phyloP scores from a whole-genome alignment of 768 basidiomycete genomes.

The Leccinum rimulosum region DNA sequence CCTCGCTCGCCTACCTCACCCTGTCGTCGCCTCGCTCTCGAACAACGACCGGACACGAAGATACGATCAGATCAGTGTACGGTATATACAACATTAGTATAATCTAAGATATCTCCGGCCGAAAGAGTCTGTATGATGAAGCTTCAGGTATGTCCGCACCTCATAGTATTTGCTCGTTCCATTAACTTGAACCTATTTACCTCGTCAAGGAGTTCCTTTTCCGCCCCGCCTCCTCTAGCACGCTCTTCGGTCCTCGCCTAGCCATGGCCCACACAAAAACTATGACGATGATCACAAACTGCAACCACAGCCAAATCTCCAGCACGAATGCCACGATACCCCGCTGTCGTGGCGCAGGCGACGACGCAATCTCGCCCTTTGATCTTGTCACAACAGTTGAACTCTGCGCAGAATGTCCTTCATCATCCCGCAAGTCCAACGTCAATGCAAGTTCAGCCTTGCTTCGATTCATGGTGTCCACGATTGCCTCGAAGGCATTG shows the following conservation, averaged over 20 bases:
- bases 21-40: no score
- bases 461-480: slow-evolving; percentile 37
- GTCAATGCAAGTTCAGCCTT: slow-evolving; percentile 16
- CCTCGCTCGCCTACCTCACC: no score
- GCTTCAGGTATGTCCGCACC: slow-evolving; percentile 1
- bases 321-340: slow-evolving; percentile 48
- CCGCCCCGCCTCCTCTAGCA: slow-evolving; percentile 48
- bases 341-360: slow-evolving; percentile 27
- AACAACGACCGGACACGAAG: neutral
- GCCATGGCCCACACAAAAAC: slow-evolving; percentile 85
- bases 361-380: slow-evolving; percentile 7
- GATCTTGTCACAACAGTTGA: slow-evolving; percentile 2
- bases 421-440: slow-evolving; percentile 9
- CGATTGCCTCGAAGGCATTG: slow-evolving; percentile 44
- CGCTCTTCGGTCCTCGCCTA: slow-evolving; percentile 67
- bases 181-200: neutral
- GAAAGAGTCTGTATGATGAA: neutral
- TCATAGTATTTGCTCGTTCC: neutral
- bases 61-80: slow-evolving; percentile 14
- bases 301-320: slow-evolving; percentile 83
- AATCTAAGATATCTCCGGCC: slow-evolving; percentile 18
- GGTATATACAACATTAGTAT: slow-evolving; percentile 24
- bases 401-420: slow-evolving; percentile 1
- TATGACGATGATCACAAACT: slow-evolving; percentile 69
- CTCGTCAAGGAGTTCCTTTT: slow-evolving; percentile 21